Evolutionary conservation across 208 protist species (phyloP), one percentile per base, ranked within the genome.

Genomic region (Crithidia acanthocephali): DNA sequence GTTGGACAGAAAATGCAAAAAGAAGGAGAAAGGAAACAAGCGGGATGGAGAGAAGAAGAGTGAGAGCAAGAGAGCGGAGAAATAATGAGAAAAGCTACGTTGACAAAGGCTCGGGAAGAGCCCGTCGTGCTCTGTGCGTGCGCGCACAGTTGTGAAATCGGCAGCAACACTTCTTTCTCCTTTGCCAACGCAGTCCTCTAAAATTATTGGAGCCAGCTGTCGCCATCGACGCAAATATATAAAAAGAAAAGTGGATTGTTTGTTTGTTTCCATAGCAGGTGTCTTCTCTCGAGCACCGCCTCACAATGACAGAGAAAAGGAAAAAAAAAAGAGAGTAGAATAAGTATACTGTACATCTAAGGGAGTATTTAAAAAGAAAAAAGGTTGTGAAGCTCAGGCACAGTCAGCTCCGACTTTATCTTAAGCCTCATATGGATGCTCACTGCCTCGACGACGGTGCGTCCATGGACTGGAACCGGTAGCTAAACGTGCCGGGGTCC

Each of bases 401-500:
- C 5, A 33, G 9, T 10, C 35, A 60, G 9, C 8, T 0, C 5
- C 25, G 2, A 8, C n/a, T 23, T 23, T 40, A 11, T 40, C 35
- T 40, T 45, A 13, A 1, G 18, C n/a, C n/a, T n/a, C n/a, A n/a
- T n/a, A n/a, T n/a, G n/a, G n/a, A 16, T 44, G 20, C 18, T n/a
- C 32, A 47, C 28, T 44, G 27, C 30, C 6, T 20, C n/a, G 62
- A 22, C 23, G 32, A 13, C 2, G 62, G 28, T 10, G 62, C 15
- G 0, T 47, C 62, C 0, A 35, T 18, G 20, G 61, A 76, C 50
- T 88, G 82, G 60, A 94, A 94, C 27, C 88, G 85, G 25, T 83
- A 74, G 33, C 85, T 88, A 63, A 94, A 94, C 10, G 80, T 80
- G 59, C 80, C 76, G 6, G 86, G 85, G 61, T 91, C 74, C 37